Conservation (phyloP, 257 asterid species). For the Solanum paucissectum region DNA sequence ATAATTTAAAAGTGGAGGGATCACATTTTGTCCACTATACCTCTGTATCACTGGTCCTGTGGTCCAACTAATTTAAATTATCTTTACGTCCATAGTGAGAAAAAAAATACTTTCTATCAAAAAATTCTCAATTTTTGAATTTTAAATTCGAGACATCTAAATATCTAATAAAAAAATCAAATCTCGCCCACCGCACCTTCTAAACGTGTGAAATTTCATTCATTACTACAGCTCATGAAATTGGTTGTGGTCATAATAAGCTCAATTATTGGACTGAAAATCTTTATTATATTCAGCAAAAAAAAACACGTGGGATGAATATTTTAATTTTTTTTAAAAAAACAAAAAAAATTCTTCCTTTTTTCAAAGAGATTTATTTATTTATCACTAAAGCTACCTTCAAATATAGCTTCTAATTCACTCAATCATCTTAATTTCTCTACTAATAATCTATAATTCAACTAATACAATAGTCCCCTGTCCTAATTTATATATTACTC, state of each 20-base stretch:
- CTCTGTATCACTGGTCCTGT: neutral
- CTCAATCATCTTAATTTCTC: no score
- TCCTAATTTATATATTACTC: no score
- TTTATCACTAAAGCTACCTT: neutral
- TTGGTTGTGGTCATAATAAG: neutral
- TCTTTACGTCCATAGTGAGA: neutral
- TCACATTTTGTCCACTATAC: neutral
- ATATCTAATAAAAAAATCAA: neutral
- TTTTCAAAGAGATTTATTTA: neutral
- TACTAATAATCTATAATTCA: no score
- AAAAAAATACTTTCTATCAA: neutral
- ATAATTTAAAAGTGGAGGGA: neutral
- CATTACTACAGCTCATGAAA: neutral
- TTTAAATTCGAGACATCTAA: neutral
- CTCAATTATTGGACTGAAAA: no score
- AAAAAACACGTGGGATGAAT: neutral
- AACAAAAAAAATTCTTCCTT: neutral
- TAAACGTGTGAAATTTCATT: neutral
- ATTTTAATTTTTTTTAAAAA: no score
- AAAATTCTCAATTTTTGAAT: neutral
- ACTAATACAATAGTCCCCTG: no score
- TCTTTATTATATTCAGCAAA: no score
- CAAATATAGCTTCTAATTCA: no score
- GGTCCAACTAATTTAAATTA: neutral
- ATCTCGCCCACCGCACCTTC: neutral